phyloP scores from a whole-genome alignment of 139 green algal species.

The Trebouxia sp. region DNA sequence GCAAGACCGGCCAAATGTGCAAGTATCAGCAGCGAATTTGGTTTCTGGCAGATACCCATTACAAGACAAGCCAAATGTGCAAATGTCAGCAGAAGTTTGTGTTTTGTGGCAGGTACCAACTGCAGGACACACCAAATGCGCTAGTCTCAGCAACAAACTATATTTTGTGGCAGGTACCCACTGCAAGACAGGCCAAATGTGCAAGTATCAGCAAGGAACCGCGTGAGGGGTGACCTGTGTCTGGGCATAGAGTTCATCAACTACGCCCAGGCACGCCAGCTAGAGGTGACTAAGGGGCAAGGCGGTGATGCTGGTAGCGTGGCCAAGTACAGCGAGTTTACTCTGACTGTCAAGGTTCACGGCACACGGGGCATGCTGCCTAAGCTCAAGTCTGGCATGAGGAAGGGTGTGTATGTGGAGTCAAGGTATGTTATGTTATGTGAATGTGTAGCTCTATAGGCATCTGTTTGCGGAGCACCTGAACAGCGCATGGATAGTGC shows the following conservation, averaged over 20 bases:
- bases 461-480: no score
- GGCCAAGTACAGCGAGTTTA: conserved; percentile 12
- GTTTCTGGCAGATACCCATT: background rate
- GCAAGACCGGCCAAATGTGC: no score
- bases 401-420: conserved; percentile 15
- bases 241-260: conserved; percentile 25
- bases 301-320: conserved; percentile 5
- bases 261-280: conserved; percentile 16
- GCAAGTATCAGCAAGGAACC: background rate
- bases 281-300: conserved; percentile 16
- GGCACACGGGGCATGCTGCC: background rate
- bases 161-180: background rate
- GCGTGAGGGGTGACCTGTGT: background rate
- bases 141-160: no score
- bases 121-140: no score
- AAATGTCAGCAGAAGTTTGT: no score
- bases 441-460: no score
- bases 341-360: conserved; percentile 22
- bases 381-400: conserved; percentile 5
- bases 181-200: background rate
- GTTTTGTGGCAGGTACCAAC: no score
- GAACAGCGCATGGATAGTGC: background rate
- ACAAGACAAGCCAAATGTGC: background rate
- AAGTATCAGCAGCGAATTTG: no score
- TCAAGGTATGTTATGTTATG: background rate